Base-by-base conservation (phyloP, 2,329 filamentous ascomycete genomes). In the Verticillium nonalfalfae region DNA sequence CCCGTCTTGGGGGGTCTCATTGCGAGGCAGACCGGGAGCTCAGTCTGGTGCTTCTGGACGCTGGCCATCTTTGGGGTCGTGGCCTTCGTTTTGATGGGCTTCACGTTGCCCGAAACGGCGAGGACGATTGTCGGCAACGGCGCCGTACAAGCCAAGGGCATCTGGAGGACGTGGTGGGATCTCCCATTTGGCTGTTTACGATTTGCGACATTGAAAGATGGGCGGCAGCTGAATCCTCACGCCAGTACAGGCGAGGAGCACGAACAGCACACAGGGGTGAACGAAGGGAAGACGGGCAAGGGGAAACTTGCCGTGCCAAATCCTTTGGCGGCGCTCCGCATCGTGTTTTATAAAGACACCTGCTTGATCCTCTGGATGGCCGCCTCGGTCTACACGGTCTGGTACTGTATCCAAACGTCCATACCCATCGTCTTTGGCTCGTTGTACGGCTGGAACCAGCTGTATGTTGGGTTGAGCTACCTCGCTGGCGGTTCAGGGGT, bases 51-150 rank as follows among this genome's bases (percentile, higher is more conserved):
- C 9, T 36, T 36, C 35, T 84, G 80, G 79, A 81, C 84, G 59
- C 67, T 86, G 33, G 70, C 78, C 0, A 81, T 85, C 14, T 70
- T 71, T 61, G 66, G 68, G 50, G 72, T 67, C 1, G 72, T 70
- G 0, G 77, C 78, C 56, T 66, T 80, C 13, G 40, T 79, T 0
- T 63, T 78, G 0, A 67, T 81, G 3, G 57, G 76, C 1, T 18
- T 79, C 1, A 71, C 81, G 3, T 72, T 85, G 7, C 84, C 82
- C 0, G 76, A 80, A 61, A 80, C 78, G 2, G 70, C 75, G 58
- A 70, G 77, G 26, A 72, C 72, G 4, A 66, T 79, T 21, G 80
- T 83, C 2, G 79, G 72, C 7, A 75, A 82, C 58, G 81, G 79
- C 11, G 15, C 61, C 66, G 18, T 52, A 4, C 15, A 10, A 9